These are phyloP conservation scores for Leccinum imitatum DNA, from an alignment of 768 basidiomycete genomes.

Conservation along the genomic window DNA sequence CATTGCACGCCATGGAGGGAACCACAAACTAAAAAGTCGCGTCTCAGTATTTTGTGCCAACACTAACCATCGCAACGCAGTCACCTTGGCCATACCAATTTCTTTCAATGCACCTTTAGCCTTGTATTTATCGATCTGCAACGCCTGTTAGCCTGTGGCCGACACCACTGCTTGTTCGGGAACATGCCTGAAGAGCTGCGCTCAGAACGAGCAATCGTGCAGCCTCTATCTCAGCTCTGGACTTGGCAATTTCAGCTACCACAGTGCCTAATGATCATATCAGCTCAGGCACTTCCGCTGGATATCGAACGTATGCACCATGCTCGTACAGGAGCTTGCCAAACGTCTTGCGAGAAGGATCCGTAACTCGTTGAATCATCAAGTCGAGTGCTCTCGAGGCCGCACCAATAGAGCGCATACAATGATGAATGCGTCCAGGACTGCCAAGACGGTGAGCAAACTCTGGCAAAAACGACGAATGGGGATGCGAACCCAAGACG, in stretches of 20 bases:
- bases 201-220: conserved; percentile 87
- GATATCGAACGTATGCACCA: conserved; percentile 45
- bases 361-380: conserved; percentile 91
- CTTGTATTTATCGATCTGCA: conserved; percentile 82
- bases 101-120: conserved; percentile 97
- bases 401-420: conserved; percentile 95
- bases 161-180: neutral
- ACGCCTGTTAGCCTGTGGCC: conserved; percentile 5
- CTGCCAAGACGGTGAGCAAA: conserved; percentile 36
- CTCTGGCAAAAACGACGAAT: neutral
- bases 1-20: conserved; percentile 82
- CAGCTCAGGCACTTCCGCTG: neutral
- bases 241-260: conserved; percentile 86
- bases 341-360: conserved; percentile 88
- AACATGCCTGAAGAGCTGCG: conserved; percentile 77
- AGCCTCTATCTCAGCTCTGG: conserved; percentile 89
- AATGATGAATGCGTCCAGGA: conserved; percentile 95
- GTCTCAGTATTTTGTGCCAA: neutral
- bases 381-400: conserved; percentile 84
- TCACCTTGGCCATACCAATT: conserved; percentile 94
- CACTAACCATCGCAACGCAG: conserved; percentile 8
- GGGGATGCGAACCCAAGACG: conserved; percentile 70
- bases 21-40: conserved; percentile 75
- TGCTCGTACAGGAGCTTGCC: conserved; percentile 91
- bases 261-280: conserved; percentile 64